Base-by-base conservation (phyloP, 2,329 filamentous ascomycete genomes). In the Acrocalymma vagum region DNA sequence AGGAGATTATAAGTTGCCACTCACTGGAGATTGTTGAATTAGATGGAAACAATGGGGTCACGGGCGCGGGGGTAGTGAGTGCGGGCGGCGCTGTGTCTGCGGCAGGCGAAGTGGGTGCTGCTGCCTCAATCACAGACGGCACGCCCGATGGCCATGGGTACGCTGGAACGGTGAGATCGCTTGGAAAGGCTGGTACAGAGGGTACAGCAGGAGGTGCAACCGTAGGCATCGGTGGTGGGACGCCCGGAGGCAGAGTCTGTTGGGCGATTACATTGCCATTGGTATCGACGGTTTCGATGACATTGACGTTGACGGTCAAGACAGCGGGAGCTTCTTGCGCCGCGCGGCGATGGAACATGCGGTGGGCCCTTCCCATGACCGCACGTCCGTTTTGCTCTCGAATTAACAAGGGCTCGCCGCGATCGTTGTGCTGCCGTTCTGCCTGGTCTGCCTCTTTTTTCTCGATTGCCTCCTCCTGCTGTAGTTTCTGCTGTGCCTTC, bases 151-250 rank as follows among this genome's bases (percentile, higher is more conserved):
- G 52, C 28, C 46, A 69, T 20, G 67, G 67, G 38, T 64, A 69
- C 6, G 62, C 51, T 10, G 65, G 65, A 9, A 56, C 39, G 14
- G 30, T 50, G 22, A 70, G 47, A 22, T 66, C 54, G 42, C 50
- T 64, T 2, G 69, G 68, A 36, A 70, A 71, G 9, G 62, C 45
- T 22, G 65, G 65, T 7, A 70, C 66, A 2, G 65, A 39, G 6
- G 66, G 66, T 7, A 66, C 64, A 9, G 45, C 42, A 27, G 60
- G 60, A 6, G 61, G 21, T 3, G 44, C 25, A 17, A 28, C 25
- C 3, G 41, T 47, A 5, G 51, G 41, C 2, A 45, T 32, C 8
- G 58, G 36, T 16, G 58, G 47, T 9, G 46, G 32, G 7, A 48
- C 40, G 9, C 28, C 31, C 26, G 51, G 51, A 8, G 56, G 58